phyloP scores from a whole-genome alignment of 2,329 filamentous ascomycete genomes.

The Phyllosticta citribraziliensis region DNA sequence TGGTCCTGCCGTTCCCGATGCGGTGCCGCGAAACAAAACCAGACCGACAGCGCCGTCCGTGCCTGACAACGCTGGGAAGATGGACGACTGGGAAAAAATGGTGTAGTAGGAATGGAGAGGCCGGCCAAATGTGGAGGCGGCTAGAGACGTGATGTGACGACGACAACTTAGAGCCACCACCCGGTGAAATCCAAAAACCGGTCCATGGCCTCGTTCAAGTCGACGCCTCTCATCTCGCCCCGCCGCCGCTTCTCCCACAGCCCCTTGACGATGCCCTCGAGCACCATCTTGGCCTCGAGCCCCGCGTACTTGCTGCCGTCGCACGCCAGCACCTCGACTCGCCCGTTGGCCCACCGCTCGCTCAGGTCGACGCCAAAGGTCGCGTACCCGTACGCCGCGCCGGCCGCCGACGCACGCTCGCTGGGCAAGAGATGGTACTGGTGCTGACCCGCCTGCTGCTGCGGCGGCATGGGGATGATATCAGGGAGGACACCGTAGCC shows the following conservation, averaged over 20 bases:
- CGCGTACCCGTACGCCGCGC: constrained; percentile 23
- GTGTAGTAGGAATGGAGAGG: neutral
- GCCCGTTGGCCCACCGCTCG: constrained; percentile 24
- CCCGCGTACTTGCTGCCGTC: constrained; percentile 24
- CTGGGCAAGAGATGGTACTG: neutral
- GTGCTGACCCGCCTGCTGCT: constrained; percentile 3
- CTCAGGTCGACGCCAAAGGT: constrained; percentile 28
- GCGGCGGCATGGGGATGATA: neutral
- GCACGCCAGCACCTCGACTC: constrained; percentile 23
- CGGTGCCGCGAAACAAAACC: neutral
- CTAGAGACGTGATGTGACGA: too few relatives aligned
- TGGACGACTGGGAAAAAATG: neutral
- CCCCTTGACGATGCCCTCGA: constrained; percentile 18
- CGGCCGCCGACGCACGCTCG: constrained; percentile 13
- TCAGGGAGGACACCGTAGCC: neutral
- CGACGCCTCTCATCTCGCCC: constrained; percentile 23
- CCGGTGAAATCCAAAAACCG: constrained; percentile 25
- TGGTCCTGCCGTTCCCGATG: neutral
- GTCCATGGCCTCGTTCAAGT: constrained; percentile 27
- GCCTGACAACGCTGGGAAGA: neutral
- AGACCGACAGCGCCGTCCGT: neutral
- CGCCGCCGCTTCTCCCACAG: constrained; percentile 25
- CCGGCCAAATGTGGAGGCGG: too few relatives aligned
- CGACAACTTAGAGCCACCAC: constrained; percentile 7
- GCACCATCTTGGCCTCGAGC: constrained; percentile 16